These are phyloP conservation scores for Hanseniaspora vineae DNA, from an alignment of 805 yeast species.

Conservation along the genomic window DNA sequence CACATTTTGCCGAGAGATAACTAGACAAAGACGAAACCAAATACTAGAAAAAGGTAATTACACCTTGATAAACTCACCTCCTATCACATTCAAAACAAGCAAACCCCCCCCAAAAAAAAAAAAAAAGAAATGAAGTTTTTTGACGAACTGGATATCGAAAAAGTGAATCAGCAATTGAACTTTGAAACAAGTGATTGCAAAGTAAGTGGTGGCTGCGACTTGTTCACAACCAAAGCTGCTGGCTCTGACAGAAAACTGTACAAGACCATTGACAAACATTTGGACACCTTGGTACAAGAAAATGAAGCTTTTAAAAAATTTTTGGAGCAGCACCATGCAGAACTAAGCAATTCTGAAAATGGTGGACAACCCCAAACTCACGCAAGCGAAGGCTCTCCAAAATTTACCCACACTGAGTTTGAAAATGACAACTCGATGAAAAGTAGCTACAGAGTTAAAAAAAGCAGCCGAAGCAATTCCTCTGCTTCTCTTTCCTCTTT, in stretches of 20 bases:
- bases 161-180: constrained; percentile 73
- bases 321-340: constrained; percentile 11
- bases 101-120: neutral
- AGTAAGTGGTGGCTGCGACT: constrained; percentile 80
- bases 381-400: neutral
- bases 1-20: no score
- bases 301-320: constrained; percentile 24
- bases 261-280: constrained; percentile 74
- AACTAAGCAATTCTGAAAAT: constrained; percentile 8
- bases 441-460: neutral
- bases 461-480: constrained; percentile 7
- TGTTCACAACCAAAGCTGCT: constrained; percentile 88
- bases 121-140: constrained; percentile 43
- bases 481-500: constrained; percentile 19
- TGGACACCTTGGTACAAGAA: constrained; percentile 36
- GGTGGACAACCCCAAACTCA: neutral
- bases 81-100: neutral
- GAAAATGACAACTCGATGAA: constrained; percentile 5
- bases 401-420: neutral
- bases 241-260: constrained; percentile 81
- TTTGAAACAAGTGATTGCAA: constrained; percentile 66
- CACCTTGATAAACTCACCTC: no score
- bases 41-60: no score
- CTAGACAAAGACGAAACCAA: no score
- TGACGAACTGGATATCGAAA: constrained; percentile 86